Conservation (phyloP, 1,284 basidiomycete species). For the Rhodotorula sp. region DNA sequence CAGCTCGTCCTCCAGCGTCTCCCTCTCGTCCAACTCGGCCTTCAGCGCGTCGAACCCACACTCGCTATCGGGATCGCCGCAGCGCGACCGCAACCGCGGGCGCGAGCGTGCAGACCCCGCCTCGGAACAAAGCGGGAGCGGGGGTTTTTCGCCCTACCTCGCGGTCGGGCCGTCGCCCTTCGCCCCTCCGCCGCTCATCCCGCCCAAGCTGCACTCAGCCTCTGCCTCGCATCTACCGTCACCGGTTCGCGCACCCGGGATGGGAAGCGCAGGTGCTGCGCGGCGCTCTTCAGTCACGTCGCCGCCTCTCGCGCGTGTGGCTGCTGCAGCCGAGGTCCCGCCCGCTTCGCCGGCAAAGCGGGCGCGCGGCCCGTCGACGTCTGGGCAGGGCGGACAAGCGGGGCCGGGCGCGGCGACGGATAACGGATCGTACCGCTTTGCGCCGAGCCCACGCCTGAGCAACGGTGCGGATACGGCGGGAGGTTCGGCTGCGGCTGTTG, state of each 20-base stretch:
- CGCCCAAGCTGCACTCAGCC: neutral
- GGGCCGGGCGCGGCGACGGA: neutral
- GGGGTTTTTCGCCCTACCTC: too few relatives aligned
- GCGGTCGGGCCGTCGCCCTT: neutral
- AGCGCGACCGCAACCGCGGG: neutral
- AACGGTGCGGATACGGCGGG: too few relatives aligned
- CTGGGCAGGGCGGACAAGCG: neutral
- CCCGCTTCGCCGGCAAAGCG: neutral
- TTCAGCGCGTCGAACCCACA: neutral
- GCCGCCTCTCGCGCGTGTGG: neutral
- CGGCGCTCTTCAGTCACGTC: neutral
- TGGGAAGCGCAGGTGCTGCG: neutral
- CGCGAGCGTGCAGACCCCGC: neutral
- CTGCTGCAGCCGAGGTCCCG: neutral
- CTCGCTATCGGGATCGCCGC: neutral
- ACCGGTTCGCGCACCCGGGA: neutral
- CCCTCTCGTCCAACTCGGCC: neutral
- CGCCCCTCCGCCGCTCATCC: conserved; percentile 3
- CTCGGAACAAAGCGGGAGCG: too few relatives aligned
- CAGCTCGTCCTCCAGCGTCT: neutral
- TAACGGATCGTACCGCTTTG: neutral
- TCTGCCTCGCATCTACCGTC: conserved; percentile 7
- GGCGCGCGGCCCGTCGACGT: neutral
- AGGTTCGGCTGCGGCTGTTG: too few relatives aligned
- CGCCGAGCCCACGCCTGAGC: neutral